Base-by-base conservation (phyloP, 805 yeast species). In the Ogataea pignaliae region DNA sequence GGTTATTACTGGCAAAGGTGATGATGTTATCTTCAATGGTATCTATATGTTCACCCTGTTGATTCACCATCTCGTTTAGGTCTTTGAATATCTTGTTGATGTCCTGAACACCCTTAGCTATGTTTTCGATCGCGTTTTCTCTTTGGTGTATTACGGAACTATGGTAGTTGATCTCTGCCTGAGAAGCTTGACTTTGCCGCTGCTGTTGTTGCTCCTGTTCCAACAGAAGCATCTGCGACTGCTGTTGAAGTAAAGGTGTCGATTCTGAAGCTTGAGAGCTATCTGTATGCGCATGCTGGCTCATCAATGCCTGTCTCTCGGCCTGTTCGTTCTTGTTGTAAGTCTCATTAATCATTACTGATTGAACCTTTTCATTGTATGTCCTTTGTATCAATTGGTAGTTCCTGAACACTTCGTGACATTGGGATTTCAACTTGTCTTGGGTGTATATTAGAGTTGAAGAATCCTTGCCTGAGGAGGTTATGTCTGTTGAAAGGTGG, bases 31-130 rank as follows among this genome's bases (percentile, higher is more conserved):
- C 88, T 58, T 88, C 97, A 14, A 90, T 79, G 0, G 89, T 79
- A 57, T 88, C 95, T 14, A 90, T 73, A 52, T 86, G 89, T 29
- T 77, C 81, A 6, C 96, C 96, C 60, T 90, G 97, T 61, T 88
- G 90, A 41, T 75, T 71, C 2, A 90, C 93, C 54, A 90, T 67
- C 33, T 79, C 75, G 13, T 89, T 88, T 44, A 90, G 64, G 55
- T 89, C 96, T 52, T 81, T 80, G 61, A 88, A 89, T 3, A 90
- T 89, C 10, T 88, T 74, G 61, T 90, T 89, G 35, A 90, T 87
- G 52, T 90, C 97, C 42, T 73, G 76, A 10, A 89, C 88, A 0
- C 96, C 95, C 35, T 79, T 78, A 36, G 84, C 81, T 9, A 89
- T 83, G 48, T 78, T 81, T 29, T 72, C 70, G 29, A 90, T 85